Percentiles rank a stretch among this genome's conserved stretches.
Evolutionary conservation across 2,329 filamentous ascomycete species (phyloP).

Genomic region (Leptographium wingfieldii): DNA sequence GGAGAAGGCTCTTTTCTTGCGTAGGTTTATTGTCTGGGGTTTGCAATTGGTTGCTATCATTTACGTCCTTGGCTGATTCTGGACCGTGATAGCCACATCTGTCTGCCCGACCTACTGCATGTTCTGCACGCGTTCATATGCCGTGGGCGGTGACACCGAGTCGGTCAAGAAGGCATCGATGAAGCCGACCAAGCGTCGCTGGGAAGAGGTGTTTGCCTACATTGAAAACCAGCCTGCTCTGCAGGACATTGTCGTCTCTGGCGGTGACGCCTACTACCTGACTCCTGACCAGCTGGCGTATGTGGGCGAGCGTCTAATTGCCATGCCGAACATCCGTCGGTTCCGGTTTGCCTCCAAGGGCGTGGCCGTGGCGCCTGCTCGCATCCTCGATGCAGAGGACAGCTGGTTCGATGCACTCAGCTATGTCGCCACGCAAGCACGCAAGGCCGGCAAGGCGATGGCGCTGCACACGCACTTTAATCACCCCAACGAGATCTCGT

Average conservation of each 20-base stretch:
- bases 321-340: conserved; percentile 43
- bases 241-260: conserved; percentile 49
- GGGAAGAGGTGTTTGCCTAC: conserved; percentile 44
- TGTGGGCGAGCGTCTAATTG: conserved; percentile 43
- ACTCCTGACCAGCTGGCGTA: conserved; percentile 34
- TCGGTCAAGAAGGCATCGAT: conserved; percentile 32
- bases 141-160: conserved; percentile 42
- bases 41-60: too few species aligned
- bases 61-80: background rate
- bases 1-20: conserved; percentile 48
- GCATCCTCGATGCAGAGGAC: conserved; percentile 38
- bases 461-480: conserved; percentile 56
- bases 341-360: conserved; percentile 52
- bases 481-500: conserved; percentile 48
- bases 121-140: conserved; percentile 49
- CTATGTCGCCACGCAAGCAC: conserved; percentile 35
- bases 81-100: conserved; percentile 33
- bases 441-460: conserved; percentile 42
- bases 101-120: conserved; percentile 51
- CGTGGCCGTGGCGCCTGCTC: conserved; percentile 43
- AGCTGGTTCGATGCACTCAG: conserved; percentile 41
- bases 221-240: conserved; percentile 37
- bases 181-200: conserved; percentile 28
- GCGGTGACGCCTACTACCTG: conserved; percentile 49
- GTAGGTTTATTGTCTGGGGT: conserved; percentile 23